Percentiles rank a stretch among this genome's conserved stretches.
These are phyloP conservation scores for Trypanosoma mega DNA, from an alignment of 208 protist species.

Conservation along the genomic window DNA sequence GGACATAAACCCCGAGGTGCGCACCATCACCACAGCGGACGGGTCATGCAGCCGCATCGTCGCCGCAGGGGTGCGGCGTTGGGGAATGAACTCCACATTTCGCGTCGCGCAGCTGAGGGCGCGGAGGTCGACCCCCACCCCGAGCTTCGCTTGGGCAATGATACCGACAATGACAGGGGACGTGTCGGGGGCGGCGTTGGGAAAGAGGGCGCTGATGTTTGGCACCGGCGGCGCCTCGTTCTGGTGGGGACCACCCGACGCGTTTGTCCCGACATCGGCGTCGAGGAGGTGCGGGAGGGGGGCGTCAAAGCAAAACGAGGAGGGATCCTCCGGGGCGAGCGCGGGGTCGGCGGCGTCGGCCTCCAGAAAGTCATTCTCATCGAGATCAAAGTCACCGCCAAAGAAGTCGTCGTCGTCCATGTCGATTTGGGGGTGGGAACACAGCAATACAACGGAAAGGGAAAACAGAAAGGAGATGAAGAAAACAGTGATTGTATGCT, in stretches of 20 bases:
- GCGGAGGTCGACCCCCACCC: conserved; percentile 71
- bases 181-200: conserved; percentile 56
- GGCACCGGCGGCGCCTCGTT: conserved; percentile 20
- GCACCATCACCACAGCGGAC: conserved; percentile 68
- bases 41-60: conserved; percentile 86
- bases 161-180: conserved; percentile 77
- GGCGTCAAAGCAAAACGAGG: background rate
- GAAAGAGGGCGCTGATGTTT: conserved; percentile 63
- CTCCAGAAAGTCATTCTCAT: conserved; percentile 39
- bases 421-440: too few species aligned
- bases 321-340: background rate
- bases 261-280: too few species aligned
- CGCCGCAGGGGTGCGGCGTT: conserved; percentile 51
- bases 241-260: too few species aligned
- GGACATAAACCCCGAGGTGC: conserved; percentile 71
- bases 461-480: too few species aligned
- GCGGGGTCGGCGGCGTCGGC: conserved; percentile 12
- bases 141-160: conserved; percentile 71
- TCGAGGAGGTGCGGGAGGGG: background rate
- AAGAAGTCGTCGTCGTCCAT: conserved; percentile 30
- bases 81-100: conserved; percentile 87
- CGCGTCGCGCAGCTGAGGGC: conserved; percentile 79
- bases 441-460: too few species aligned
- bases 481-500: too few species aligned
- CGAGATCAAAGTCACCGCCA: conserved; percentile 33